These are phyloP conservation scores for Cunninghamia lanceolata DNA, from an alignment of 75 land plant genomes.

Conservation along the genomic window DNA sequence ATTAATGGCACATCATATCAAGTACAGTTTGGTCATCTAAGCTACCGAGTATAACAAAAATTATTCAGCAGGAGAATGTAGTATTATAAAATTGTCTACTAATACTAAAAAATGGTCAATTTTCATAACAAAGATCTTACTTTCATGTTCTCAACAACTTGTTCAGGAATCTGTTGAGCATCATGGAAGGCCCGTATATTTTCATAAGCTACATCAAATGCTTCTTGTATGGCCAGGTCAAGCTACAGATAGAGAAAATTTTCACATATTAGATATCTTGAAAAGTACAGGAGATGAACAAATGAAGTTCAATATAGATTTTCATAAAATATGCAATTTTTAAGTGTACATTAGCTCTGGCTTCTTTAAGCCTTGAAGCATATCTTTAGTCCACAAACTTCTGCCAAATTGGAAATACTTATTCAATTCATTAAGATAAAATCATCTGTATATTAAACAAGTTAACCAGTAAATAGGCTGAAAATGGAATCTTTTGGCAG, in stretches of 20 bases:
- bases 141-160: slow-evolving; percentile 89
- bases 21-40: slow-evolving; percentile 8
- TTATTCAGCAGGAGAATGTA: neutral
- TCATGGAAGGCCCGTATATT: slow-evolving; percentile 91
- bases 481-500: neutral
- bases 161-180: slow-evolving; percentile 77
- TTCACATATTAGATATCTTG: neutral
- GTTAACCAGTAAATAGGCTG: neutral
- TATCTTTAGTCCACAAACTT: neutral
- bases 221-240: slow-evolving; percentile 71
- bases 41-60: neutral
- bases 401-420: neutral
- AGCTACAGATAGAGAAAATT: slow-evolving; percentile 44
- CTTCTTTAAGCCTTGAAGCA: neutral
- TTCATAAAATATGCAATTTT: neutral
- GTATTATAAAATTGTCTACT: neutral
- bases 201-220: slow-evolving; percentile 95
- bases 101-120: neutral
- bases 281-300: neutral
- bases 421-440: neutral
- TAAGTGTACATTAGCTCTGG: neutral
- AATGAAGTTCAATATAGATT: neutral
- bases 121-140: slow-evolving; percentile 38
- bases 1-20: neutral
- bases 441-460: neutral